These are phyloP conservation scores for Hericium rajendrae DNA, from an alignment of 768 basidiomycete species.

Conservation along the genomic window DNA sequence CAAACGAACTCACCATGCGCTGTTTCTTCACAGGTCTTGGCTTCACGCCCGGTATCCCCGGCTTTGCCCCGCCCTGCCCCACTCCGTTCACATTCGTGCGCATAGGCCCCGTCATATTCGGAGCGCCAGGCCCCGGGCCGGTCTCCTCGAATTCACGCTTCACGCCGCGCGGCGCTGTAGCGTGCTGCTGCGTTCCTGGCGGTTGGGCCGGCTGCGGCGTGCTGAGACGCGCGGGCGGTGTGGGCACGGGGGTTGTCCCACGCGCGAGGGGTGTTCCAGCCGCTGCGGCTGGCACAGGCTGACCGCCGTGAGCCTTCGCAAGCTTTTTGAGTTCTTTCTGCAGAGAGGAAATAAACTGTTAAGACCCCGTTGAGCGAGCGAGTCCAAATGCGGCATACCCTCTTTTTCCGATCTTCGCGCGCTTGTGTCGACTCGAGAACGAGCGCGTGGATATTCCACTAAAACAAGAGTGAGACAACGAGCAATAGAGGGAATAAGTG, in stretches of 20 bases:
- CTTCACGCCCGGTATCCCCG: conserved; percentile 13
- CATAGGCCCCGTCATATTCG: background rate
- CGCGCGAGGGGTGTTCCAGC: background rate
- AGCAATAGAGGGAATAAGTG: background rate
- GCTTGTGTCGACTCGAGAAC: conserved; percentile 15
- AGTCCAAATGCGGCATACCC: conserved; percentile 6
- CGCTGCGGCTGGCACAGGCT: conserved; percentile 2
- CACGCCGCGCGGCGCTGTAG: conserved; percentile 8
- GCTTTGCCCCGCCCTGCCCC: conserved; percentile 2
- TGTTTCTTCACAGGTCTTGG: conserved; percentile 15
- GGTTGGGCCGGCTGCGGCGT: conserved; percentile 2
- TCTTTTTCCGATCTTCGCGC: conserved; percentile 15
- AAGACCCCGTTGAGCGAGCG: background rate
- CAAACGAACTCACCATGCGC: conserved; percentile 11
- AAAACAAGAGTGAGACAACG: background rate
- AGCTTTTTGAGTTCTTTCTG: conserved; percentile 17
- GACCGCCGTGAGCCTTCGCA: conserved; percentile 13
- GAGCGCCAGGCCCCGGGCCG: background rate
- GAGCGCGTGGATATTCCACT: conserved; percentile 17
- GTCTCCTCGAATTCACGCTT: conserved; percentile 13
- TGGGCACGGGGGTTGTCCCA: background rate
- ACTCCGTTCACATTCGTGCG: background rate
- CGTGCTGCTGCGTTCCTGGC: background rate
- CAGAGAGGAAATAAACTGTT: background rate
- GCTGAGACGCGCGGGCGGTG: conserved; percentile 10